Conservation (phyloP, 2,329 filamentous ascomycete species). For the Periconia sp. region DNA sequence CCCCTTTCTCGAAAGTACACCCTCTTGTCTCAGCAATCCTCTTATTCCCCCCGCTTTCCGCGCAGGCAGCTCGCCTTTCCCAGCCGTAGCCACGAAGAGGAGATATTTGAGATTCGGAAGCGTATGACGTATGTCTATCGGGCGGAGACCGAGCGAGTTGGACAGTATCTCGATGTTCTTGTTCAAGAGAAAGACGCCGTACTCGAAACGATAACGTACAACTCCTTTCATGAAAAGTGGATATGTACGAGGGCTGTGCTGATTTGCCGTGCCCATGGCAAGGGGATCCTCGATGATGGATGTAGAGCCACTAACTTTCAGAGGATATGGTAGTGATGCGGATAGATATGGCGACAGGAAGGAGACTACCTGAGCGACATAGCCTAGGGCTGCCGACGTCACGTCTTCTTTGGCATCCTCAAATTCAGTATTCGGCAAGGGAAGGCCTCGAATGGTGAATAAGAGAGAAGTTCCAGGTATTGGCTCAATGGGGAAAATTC, state of each 20-base stretch:
- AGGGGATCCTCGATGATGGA: slow-evolving; percentile 80
- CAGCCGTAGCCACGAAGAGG: slow-evolving; percentile 85
- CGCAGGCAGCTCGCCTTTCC: slow-evolving; percentile 65
- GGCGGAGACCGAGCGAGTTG: slow-evolving; percentile 71
- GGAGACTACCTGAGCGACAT: slow-evolving; percentile 76
- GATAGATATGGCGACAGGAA: slow-evolving; percentile 82
- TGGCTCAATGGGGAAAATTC: slow-evolving; percentile 82
- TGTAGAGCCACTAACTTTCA: slow-evolving; percentile 74
- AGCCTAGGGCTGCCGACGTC: slow-evolving; percentile 81
- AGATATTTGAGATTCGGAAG: slow-evolving; percentile 93
- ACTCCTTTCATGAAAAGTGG: slow-evolving; percentile 76
- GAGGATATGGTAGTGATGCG: slow-evolving; percentile 79
- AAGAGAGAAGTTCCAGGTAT: slow-evolving; percentile 67
- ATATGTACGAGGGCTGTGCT: slow-evolving; percentile 57
- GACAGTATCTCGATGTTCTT: slow-evolving; percentile 82
- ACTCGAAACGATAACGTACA: slow-evolving; percentile 90
- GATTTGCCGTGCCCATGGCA: slow-evolving; percentile 48
- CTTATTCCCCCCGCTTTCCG: slow-evolving; percentile 45
- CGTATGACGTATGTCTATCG: slow-evolving; percentile 90
- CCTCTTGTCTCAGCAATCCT: slow-evolving; percentile 37
- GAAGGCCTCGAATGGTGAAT: slow-evolving; percentile 81
- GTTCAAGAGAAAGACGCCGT: slow-evolving; percentile 94
- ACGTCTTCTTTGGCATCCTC: slow-evolving; percentile 74
- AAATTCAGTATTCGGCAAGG: slow-evolving; percentile 80
- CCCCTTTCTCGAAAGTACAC: slow-evolving; percentile 26